Base-by-base conservation (phyloP, 2,329 filamentous ascomycete species). In the Trichoderma sp. region DNA sequence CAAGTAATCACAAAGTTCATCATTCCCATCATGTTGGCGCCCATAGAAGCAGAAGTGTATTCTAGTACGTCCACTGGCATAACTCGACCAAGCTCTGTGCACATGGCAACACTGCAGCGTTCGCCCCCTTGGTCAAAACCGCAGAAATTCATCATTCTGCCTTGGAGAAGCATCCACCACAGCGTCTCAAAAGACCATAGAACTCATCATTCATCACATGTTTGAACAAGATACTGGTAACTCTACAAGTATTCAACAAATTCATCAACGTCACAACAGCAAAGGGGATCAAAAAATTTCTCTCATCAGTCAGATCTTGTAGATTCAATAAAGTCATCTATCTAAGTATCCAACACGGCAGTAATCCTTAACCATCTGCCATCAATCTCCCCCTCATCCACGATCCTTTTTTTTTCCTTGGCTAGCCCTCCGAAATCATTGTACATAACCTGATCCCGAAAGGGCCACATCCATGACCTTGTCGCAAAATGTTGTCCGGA, bases 281-380 rank as follows among this genome's bases (percentile, higher is more conserved):
- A 50, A 56, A 63, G 45, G 7, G 18, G 16, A 4, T 1, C 56
- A 64, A 35, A 35, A 53, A 16, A 7, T 8, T 29, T 16, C 18
- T 60, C 62, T 74, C 63, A 66, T 66, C 63, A 74, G 62, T 74
- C 63, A 63, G 45, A 14, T 27, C 62, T 53, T 41, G 85, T 88
- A 88, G 86, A 88, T 88, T 89, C 88, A 87, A 14, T 38, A 88
- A 79, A 80, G 87, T 85, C 87, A 75, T 88, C 88, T 88, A 88
- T 83, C 75, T 63, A 77, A 77, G 75, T 74, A 75, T 75, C 65
- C 53, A 68, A 50, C 56, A 3, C 75, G 65, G 64, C 64, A 75
- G 72, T 65, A 63, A 65, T 71, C 71, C 75, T 76, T 76, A 38
- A 63, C 65, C 63, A 77, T 76, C 79, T 81, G 79, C 77, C 79